A percentile compares a stretch with the other conserved stretches of the same genome.
Conservation (phyloP, 768 basidiomycete genomes). For the Xerocomus potaroensis region DNA sequence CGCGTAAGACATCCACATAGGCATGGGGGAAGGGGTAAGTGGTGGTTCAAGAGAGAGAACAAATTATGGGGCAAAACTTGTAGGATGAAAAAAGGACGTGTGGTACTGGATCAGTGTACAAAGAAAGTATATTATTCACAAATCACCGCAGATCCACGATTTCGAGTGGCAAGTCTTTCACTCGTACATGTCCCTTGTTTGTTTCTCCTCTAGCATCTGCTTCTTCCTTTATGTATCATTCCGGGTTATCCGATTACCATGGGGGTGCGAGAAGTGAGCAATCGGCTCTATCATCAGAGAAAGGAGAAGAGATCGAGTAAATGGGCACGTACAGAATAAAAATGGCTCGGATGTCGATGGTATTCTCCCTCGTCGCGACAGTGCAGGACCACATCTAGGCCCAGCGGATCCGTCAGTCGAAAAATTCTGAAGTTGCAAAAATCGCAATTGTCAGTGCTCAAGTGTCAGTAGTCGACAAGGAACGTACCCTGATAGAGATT, state of each 20-base stretch:
- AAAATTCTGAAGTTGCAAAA: constrained; percentile 72
- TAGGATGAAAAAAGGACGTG: too few species aligned
- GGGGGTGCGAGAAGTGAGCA: neutral
- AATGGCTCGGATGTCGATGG: constrained; percentile 79
- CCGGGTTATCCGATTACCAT: neutral
- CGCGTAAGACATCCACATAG: too few species aligned
- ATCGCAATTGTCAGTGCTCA: neutral
- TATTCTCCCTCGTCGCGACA: constrained; percentile 74
- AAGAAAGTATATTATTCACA: too few species aligned
- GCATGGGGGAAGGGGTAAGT: too few species aligned
- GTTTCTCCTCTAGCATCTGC: too few species aligned
- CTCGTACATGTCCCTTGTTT: constrained; percentile 80
- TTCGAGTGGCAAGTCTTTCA: constrained; percentile 68
- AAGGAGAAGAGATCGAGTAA: neutral
- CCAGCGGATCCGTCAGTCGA: constrained; percentile 84
- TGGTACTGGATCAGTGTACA: too few species aligned
- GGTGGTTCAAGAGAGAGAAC: too few species aligned
- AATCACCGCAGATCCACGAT: constrained; percentile 75
- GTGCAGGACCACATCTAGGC: constrained; percentile 62
- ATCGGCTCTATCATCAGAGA: neutral
- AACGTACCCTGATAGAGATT: constrained; percentile 66
- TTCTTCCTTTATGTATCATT: constrained; percentile 62
- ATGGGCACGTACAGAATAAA: constrained; percentile 68
- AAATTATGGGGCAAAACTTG: too few species aligned
- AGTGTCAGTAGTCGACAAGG: neutral